A percentile compares a stretch with the other conserved stretches of the same genome.
Conservation (phyloP, 2,329 filamentous ascomycete species). For the Metarhizium rileyi region DNA sequence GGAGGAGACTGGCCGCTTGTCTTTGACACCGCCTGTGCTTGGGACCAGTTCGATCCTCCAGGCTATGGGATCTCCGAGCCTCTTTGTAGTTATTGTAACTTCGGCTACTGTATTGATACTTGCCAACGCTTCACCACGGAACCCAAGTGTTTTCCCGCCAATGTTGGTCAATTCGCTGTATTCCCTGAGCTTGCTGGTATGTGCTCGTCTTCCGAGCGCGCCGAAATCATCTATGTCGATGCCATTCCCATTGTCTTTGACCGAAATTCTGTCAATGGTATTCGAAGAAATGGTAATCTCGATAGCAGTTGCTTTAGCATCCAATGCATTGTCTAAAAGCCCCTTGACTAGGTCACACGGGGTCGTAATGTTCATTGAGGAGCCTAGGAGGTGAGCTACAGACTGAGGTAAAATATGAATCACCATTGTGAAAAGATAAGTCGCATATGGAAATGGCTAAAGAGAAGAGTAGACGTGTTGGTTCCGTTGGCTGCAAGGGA, state of each 20-base stretch:
- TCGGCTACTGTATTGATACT: conserved; percentile 51
- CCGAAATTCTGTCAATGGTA: conserved; percentile 58
- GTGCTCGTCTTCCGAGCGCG: conserved; percentile 52
- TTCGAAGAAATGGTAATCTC: conserved; percentile 56
- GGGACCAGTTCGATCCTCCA: conserved; percentile 33
- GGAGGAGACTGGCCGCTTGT: conserved; percentile 31
- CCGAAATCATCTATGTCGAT: conserved; percentile 54
- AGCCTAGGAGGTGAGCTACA: conserved; percentile 47
- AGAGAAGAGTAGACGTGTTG: background rate
- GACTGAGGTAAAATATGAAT: conserved; percentile 40
- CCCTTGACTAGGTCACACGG: conserved; percentile 61
- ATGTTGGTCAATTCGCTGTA: conserved; percentile 51
- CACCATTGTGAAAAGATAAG: conserved; percentile 26
- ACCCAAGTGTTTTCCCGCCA: conserved; percentile 56
- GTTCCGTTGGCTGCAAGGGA: background rate
- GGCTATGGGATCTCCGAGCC: conserved; percentile 50
- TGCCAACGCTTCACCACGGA: conserved; percentile 65
- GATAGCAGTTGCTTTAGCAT: conserved; percentile 57
- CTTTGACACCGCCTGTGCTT: conserved; percentile 20
- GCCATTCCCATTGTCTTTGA: conserved; percentile 65
- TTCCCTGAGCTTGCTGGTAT: conserved; percentile 64
- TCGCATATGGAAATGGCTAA: background rate
- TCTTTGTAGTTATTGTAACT: conserved; percentile 54
- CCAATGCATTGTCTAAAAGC: conserved; percentile 67
- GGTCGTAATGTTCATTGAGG: conserved; percentile 49